Evolutionary conservation across 2,329 filamentous ascomycete species (phyloP), one percentile per base, ranked within the genome.

Genomic region (Alternaria sp.): DNA sequence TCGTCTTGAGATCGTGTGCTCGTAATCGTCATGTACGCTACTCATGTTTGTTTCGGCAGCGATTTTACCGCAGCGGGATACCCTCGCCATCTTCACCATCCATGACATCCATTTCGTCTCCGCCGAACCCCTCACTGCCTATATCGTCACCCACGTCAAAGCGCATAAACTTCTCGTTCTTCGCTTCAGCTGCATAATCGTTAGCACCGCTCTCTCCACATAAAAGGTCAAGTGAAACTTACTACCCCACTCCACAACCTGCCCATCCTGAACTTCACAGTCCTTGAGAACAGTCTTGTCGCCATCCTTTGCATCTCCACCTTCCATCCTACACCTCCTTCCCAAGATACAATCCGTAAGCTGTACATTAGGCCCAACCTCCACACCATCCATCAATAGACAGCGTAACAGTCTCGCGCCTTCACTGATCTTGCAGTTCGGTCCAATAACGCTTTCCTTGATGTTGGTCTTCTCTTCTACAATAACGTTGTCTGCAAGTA

Each of bases 381-480:
- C 89, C 0, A 92, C 94, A 4, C 92, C 92, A 62, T 98, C 94
- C 93, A 98, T 97, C 20, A 98, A 82, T 49, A 98, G 80, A 78
- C 94, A 98, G 66, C 94, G 87, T n/a, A 89, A 89, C 45, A 99
- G 81, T 67, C 94, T 92, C 30, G 91, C 93, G n/a, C 93, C 93
- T 68, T 90, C 89, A 64, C 90, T 89, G 66, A 99, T 94, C 71
- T 92, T 90, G 77, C 93, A 97, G 70, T 92, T 93, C 5, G 92
- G 88, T 3, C 95, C 95, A 41, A 99, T 88, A 30, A 97, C 92
- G 38, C 86, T 91, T 79, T 97, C 93, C 78, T 97, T 97, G 81
- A 99, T 91, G n/a, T 93, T 91, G 25, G 89, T 90, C 77, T 94
- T 94, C 71, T 94, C 92, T 73, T 94, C 92, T 0, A 98, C 89